phyloP scores from a whole-genome alignment of 352 stramenopile species.

The Phytophthora fragariaefolia region DNA sequence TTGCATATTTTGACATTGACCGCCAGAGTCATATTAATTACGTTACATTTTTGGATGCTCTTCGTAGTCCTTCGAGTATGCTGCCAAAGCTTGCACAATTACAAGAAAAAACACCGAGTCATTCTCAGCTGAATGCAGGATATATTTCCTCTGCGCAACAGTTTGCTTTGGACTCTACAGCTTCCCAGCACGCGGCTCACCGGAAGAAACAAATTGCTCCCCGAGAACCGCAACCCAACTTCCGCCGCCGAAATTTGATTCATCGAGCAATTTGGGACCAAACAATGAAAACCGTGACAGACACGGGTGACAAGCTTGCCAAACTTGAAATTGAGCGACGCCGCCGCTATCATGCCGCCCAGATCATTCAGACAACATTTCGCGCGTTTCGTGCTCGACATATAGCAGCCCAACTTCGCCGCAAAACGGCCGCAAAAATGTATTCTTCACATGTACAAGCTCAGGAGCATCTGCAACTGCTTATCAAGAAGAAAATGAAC shows the following conservation, averaged over 20 bases:
- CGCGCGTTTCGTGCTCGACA: constrained; percentile 48
- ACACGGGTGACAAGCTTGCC: not conserved
- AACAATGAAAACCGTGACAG: not conserved
- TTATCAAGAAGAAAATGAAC: constrained; percentile 29
- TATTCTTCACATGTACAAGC: constrained; percentile 7
- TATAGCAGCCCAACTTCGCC: constrained; percentile 47
- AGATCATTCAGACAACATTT: constrained; percentile 54
- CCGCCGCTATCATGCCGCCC: constrained; percentile 42
- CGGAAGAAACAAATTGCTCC: not conserved
- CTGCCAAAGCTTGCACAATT: constrained; percentile 18
- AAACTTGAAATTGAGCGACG: constrained; percentile 31
- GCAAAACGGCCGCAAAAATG: constrained; percentile 36
- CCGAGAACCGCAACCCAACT: constrained; percentile 26
- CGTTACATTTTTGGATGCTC: constrained; percentile 71
- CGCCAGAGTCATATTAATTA: constrained; percentile 69
- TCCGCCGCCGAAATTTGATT: constrained; percentile 31
- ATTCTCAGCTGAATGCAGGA: not conserved
- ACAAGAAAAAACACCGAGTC: not conserved
- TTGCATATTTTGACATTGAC: constrained; percentile 72
- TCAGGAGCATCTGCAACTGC: constrained; percentile 28
- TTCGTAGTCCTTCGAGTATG: constrained; percentile 36
- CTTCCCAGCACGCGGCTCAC: constrained; percentile 4
- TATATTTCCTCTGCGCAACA: not conserved
- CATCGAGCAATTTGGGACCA: constrained; percentile 28
- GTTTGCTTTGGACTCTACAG: constrained; percentile 3